These are phyloP conservation scores for Aspergillus awamori DNA, from an alignment of 2,329 filamentous ascomycete genomes.

Conservation along the genomic window DNA sequence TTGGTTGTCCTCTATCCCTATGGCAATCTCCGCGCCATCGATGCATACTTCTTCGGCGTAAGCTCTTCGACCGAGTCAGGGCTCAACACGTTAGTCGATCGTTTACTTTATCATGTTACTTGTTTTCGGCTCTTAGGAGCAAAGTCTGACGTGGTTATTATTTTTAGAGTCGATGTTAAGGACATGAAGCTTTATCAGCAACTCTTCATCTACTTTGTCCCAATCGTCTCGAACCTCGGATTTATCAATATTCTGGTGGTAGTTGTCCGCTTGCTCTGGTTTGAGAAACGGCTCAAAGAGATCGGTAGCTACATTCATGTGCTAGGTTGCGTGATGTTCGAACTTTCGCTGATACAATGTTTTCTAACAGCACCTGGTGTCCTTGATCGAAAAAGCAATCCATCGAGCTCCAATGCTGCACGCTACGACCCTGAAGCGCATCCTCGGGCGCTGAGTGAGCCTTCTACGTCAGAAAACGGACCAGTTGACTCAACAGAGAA, in stretches of 20 bases:
- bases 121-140: neutral
- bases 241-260: conserved; percentile 57
- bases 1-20: conserved; percentile 43
- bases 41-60: conserved; percentile 56
- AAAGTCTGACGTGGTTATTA: neutral
- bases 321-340: neutral
- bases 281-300: conserved; percentile 49
- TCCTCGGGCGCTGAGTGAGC: neutral
- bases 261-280: conserved; percentile 53
- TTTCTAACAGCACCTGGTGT: conserved; percentile 15
- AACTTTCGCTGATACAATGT: neutral
- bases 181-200: conserved; percentile 55
- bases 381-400: conserved; percentile 9
- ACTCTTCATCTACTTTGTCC: conserved; percentile 54
- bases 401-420: neutral
- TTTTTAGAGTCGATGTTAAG: conserved; percentile 55
- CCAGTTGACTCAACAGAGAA: neutral
- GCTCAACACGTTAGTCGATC: conserved; percentile 51
- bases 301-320: conserved; percentile 28
- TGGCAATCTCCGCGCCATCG: conserved; percentile 48
- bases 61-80: conserved; percentile 56
- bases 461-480: neutral
- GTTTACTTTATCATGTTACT: neutral
- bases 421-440: conserved; percentile 16
- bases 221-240: conserved; percentile 52